Percentiles rank a stretch among this genome's conserved stretches.
These are phyloP conservation scores for Pichia sp. DNA, from an alignment of 1,139 yeast species.

Conservation along the genomic window DNA sequence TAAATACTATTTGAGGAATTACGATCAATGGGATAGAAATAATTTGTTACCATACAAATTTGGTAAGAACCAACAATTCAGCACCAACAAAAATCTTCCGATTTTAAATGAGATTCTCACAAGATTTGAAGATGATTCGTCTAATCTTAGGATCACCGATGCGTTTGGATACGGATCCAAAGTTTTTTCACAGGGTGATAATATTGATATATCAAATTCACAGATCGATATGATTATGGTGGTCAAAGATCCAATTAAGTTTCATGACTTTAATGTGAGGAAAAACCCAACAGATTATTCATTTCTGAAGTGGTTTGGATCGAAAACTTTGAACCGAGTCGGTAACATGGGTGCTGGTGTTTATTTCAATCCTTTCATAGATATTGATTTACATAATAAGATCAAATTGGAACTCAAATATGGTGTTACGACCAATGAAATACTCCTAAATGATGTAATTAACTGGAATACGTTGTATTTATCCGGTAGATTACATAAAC, in stretches of 20 bases:
- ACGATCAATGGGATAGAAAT: slow-evolving; percentile 27
- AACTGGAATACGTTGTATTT: slow-evolving; percentile 82
- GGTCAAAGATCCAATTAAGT: slow-evolving; percentile 62
- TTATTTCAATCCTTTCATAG: slow-evolving; percentile 86
- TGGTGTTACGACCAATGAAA: slow-evolving; percentile 67
- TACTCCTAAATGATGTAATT: slow-evolving; percentile 56
- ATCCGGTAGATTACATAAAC: slow-evolving; percentile 93
- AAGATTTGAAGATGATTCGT: slow-evolving; percentile 33
- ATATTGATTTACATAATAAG: slow-evolving; percentile 30
- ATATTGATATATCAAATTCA: slow-evolving; percentile 34
- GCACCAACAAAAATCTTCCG: slow-evolving; percentile 3
- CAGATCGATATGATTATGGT: slow-evolving; percentile 88
- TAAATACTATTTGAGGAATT: slow-evolving; percentile 28
- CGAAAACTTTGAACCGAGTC: slow-evolving; percentile 47
- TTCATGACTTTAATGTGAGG: slow-evolving; percentile 66
- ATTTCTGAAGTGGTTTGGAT: slow-evolving; percentile 50
- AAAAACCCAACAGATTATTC: slow-evolving; percentile 75
- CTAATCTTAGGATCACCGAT: slow-evolving; percentile 33
- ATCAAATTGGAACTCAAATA: slow-evolving; percentile 55
- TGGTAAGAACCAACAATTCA: slow-evolving; percentile 47
- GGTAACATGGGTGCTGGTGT: slow-evolving; percentile 85
- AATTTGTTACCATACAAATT: slow-evolving; percentile 44
- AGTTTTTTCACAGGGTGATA: slow-evolving; percentile 74
- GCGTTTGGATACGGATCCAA: slow-evolving; percentile 96
- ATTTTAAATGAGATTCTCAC: slow-evolving; percentile 43